phyloP scores from a whole-genome alignment of 2,329 filamentous ascomycete species.

The Fusarium sp. region DNA sequence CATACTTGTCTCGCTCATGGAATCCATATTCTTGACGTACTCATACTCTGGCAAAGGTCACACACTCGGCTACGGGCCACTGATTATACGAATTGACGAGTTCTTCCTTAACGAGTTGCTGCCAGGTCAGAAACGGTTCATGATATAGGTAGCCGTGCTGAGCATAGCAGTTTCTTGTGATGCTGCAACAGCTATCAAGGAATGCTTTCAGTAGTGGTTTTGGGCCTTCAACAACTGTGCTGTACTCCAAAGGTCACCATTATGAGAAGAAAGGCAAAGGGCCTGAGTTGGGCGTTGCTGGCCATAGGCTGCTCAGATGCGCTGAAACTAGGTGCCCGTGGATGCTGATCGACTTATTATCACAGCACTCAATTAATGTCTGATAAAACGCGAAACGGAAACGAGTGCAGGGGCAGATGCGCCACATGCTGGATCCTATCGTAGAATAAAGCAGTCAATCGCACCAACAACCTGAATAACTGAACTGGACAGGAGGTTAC shows the following conservation, averaged over 20 bases:
- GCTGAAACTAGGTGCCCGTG: not conserved
- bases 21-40: not conserved
- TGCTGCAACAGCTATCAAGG: not conserved
- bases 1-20: not conserved
- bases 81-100: not conserved
- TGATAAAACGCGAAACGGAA: not conserved
- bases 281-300: not conserved
- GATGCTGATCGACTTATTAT: not conserved
- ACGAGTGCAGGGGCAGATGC: not conserved
- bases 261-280: not conserved
- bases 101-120: not conserved
- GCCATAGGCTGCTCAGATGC: not conserved
- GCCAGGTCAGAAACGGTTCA: not conserved
- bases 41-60: not conserved
- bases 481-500: not conserved
- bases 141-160: not conserved
- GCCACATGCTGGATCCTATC: not conserved
- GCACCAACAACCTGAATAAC: not conserved
- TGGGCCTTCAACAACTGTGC: not conserved
- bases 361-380: constrained; percentile 9
- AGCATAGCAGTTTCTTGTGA: not conserved
- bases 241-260: not conserved
- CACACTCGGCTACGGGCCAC: not conserved
- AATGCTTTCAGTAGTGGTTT: not conserved
- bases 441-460: not conserved